Percentiles rank a stretch among this genome's conserved stretches.
Conservation (phyloP, 2,329 filamentous ascomycete species). For the Bertia moriformis region DNA sequence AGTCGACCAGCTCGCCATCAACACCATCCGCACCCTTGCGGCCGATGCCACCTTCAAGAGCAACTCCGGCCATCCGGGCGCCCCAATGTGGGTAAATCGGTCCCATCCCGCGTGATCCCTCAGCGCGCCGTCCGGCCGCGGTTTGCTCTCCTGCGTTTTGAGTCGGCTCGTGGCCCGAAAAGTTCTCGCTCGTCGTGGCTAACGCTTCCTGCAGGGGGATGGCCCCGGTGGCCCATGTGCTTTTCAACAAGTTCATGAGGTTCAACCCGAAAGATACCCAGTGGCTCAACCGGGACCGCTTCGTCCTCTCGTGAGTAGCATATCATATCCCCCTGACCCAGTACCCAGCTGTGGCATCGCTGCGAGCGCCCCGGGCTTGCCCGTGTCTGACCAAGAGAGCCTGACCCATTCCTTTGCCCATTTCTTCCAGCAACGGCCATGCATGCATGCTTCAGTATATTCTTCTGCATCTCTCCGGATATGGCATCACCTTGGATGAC, state of each 20-base stretch:
- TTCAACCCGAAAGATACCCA: slow-evolving; percentile 99
- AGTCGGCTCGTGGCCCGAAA: too few species aligned
- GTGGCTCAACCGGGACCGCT: slow-evolving; percentile 95
- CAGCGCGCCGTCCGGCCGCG: too few species aligned
- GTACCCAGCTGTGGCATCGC: too few species aligned
- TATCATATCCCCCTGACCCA: not conserved
- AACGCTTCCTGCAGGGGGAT: too few species aligned
- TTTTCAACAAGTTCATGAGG: slow-evolving; percentile 98
- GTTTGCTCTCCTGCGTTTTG: too few species aligned
- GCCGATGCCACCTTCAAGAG: slow-evolving; percentile 92
- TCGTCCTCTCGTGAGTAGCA: slow-evolving; percentile 85
- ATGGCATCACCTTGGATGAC: slow-evolving; percentile 73
- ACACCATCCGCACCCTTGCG: slow-evolving; percentile 95
- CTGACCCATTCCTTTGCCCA: too few species aligned
- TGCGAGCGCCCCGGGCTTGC: slow-evolving; percentile 1
- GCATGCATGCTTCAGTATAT: slow-evolving; percentile 99
- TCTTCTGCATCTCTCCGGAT: slow-evolving; percentile 91
- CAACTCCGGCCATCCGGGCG: slow-evolving; percentile 97
- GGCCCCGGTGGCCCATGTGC: slow-evolving; percentile 89
- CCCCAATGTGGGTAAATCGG: slow-evolving; percentile 67
- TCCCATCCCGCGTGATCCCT: too few species aligned
- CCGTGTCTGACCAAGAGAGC: not conserved
- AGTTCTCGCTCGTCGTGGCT: too few species aligned
- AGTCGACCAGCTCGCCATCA: slow-evolving; percentile 77
- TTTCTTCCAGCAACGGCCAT: slow-evolving; percentile 86